Conservation (phyloP, 768 basidiomycete species). For the Mycena kentingensis region DNA sequence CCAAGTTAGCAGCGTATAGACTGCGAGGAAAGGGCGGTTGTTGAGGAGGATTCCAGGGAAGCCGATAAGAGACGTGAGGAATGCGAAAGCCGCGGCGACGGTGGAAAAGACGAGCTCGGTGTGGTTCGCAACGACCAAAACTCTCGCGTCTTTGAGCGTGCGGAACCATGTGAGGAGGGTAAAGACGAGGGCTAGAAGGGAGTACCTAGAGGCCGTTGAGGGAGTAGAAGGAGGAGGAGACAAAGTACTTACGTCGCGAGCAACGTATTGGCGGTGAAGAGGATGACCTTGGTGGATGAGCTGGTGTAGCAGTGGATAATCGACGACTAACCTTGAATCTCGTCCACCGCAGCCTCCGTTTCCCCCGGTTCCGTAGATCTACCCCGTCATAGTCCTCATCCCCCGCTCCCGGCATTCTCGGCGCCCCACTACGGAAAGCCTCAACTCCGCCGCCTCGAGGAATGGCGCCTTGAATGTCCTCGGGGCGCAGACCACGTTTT, state of each 20-base stretch:
- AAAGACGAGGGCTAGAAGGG: constrained; percentile 18
- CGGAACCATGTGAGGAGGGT: constrained; percentile 14
- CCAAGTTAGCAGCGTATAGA: constrained; percentile 80
- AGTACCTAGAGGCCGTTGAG: constrained; percentile 8
- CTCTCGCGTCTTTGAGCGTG: constrained; percentile 13
- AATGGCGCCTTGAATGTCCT: constrained; percentile 7
- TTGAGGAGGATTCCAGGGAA: constrained; percentile 29
- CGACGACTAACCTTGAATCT: constrained; percentile 13
- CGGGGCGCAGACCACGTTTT: constrained; percentile 2
- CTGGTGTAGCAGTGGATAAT: background rate
- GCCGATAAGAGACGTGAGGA: constrained; percentile 31
- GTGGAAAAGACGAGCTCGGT: constrained; percentile 38
- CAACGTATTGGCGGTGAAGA: constrained; percentile 16
- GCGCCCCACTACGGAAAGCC: constrained; percentile 47
- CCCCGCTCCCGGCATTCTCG: constrained; percentile 42
- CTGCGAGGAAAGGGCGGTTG: constrained; percentile 63
- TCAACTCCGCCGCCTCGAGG: constrained; percentile 59
- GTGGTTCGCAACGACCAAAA: constrained; percentile 35
- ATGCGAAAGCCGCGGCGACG: constrained; percentile 35
- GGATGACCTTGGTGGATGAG: constrained; percentile 4
- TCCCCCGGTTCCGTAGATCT: background rate
- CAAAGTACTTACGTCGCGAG: no score
- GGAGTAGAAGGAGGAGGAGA: constrained; percentile 10
- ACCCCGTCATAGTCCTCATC: constrained; percentile 52
- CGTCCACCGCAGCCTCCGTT: constrained; percentile 11